These are phyloP conservation scores for Pythium biforme DNA, from an alignment of 352 stramenopile species.

Conservation along the genomic window DNA sequence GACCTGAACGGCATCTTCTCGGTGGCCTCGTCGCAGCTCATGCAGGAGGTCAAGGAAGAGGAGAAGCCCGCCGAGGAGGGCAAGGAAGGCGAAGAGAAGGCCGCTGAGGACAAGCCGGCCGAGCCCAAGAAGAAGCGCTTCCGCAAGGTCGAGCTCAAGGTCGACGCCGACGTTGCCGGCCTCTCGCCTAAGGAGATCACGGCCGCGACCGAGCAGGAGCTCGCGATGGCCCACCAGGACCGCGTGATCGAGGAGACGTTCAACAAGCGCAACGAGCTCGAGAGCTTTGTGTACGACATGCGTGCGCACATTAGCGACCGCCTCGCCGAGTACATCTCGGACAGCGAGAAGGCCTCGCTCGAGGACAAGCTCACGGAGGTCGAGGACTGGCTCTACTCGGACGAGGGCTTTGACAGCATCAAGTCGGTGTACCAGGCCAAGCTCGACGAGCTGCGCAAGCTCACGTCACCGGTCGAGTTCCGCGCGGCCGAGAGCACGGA, in stretches of 20 bases:
- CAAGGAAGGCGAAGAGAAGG: conserved; percentile 66
- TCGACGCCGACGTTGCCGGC: conserved; percentile 61
- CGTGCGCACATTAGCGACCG: conserved; percentile 93
- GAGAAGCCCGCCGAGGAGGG: conserved; percentile 61
- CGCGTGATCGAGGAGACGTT: conserved; percentile 95
- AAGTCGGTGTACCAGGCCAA: conserved; percentile 97
- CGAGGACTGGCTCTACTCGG: conserved; percentile 99
- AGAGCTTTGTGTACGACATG: conserved; percentile 99
- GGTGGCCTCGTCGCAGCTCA: conserved; percentile 95
- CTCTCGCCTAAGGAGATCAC: conserved; percentile 58
- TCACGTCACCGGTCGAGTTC: conserved; percentile 93
- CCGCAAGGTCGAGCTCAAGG: conserved; percentile 85
- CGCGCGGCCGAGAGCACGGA: conserved; percentile 90
- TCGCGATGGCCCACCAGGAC: conserved; percentile 95
- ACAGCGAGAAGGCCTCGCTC: conserved; percentile 88
- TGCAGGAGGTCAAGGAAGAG: conserved; percentile 95
- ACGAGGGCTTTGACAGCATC: conserved; percentile 97
- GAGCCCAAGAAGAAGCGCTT: conserved; percentile 96
- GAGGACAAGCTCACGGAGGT: conserved; percentile 87
- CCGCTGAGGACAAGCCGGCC: conserved; percentile 64
- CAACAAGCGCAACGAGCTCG: conserved; percentile 99
- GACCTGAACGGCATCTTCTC: conserved; percentile 97
- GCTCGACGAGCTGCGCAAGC: conserved; percentile 92
- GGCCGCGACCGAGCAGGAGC: conserved; percentile 87
- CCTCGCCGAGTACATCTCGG: conserved; percentile 85